phyloP scores from a whole-genome alignment of 257 asterid genomes.

The Galeopsis tetrahit region DNA sequence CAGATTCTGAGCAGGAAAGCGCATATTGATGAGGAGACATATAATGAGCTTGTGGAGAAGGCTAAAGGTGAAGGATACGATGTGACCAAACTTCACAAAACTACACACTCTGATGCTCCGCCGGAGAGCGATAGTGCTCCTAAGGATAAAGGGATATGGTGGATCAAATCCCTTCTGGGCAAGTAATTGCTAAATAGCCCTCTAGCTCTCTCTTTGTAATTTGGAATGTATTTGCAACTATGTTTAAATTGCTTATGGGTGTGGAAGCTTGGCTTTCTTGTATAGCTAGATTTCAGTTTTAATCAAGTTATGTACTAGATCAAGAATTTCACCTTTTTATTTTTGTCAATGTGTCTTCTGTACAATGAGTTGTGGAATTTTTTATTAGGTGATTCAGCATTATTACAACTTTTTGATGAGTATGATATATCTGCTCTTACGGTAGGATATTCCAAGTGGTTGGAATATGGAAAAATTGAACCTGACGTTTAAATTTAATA shows the following conservation, averaged over 20 bases:
- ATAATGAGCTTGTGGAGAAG: slow-evolving; percentile 57
- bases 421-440: too few relatives aligned
- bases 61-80: slow-evolving; percentile 78
- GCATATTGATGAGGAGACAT: slow-evolving; percentile 56
- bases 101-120: slow-evolving; percentile 65
- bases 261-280: neutral
- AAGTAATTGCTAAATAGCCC: neutral
- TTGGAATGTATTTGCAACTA: neutral
- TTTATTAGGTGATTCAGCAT: too few relatives aligned
- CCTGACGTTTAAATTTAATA: too few relatives aligned
- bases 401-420: too few relatives aligned
- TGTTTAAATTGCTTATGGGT: neutral
- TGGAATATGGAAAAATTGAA: too few relatives aligned
- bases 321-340: too few relatives aligned
- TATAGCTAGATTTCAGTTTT: too few relatives aligned
- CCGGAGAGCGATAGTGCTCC: slow-evolving; percentile 53
- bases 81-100: slow-evolving; percentile 72
- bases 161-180: slow-evolving; percentile 81
- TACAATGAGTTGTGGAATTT: too few relatives aligned
- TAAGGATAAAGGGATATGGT: slow-evolving; percentile 75
- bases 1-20: slow-evolving; percentile 68
- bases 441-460: too few relatives aligned
- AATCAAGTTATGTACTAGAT: too few relatives aligned
- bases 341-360: too few relatives aligned
- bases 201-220: neutral